Conservation (phyloP, 768 basidiomycete species). For the Tricholoma flavovirens region DNA sequence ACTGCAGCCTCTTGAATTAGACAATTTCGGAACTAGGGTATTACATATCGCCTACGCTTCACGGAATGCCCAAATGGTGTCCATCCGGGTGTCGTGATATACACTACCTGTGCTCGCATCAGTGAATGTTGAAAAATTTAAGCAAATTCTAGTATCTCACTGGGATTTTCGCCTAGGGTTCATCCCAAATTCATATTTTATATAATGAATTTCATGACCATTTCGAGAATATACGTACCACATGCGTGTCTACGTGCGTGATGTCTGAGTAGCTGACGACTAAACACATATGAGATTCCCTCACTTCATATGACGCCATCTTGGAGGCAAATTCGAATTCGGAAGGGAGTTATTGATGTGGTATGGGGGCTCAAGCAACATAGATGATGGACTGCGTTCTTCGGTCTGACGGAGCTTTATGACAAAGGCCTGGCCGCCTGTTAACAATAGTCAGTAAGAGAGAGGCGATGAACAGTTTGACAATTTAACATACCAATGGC, state of each 20-base stretch:
- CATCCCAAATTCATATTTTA: neutral
- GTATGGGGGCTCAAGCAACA: slow-evolving; percentile 74
- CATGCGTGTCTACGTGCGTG: slow-evolving; percentile 45
- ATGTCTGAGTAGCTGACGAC: neutral
- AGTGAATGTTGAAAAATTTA: slow-evolving; percentile 2
- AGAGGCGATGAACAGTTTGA: neutral
- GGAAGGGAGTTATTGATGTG: slow-evolving; percentile 46
- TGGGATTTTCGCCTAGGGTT: slow-evolving; percentile 52
- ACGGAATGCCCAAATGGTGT: slow-evolving; percentile 64
- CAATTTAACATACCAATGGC: slow-evolving; percentile 44
- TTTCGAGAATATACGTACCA: slow-evolving; percentile 32
- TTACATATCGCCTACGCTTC: slow-evolving; percentile 39
- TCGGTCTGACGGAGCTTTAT: slow-evolving; percentile 73
- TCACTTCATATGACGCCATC: slow-evolving; percentile 79
- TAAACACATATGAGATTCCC: slow-evolving; percentile 9
- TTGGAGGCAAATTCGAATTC: slow-evolving; percentile 39
- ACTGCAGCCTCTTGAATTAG: slow-evolving; percentile 23
- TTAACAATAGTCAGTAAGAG: neutral
- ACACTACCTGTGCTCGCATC: slow-evolving; percentile 21
- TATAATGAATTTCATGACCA: neutral
- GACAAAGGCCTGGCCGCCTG: slow-evolving; percentile 69
- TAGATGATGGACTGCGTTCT: slow-evolving; percentile 65
- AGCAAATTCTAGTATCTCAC: slow-evolving; percentile 24
- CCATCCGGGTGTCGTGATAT: slow-evolving; percentile 57
- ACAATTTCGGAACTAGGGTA: slow-evolving; percentile 11